phyloP scores from a whole-genome alignment of 345 rosid species.

The Litchi chinensis region DNA sequence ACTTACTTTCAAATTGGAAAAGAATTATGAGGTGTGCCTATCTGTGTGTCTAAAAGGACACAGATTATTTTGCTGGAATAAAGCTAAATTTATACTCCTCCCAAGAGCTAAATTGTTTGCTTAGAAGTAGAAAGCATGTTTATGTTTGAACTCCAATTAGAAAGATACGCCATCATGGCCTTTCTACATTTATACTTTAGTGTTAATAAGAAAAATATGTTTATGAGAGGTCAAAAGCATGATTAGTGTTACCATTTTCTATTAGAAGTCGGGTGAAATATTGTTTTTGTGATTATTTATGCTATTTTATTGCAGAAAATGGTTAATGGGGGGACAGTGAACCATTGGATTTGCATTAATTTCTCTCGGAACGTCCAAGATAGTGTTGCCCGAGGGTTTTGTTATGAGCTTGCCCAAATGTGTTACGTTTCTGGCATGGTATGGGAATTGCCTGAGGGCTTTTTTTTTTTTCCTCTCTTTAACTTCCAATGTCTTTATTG shows the following conservation, averaged over 20 bases:
- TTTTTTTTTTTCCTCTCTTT: background rate
- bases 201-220: too few relatives aligned
- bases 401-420: constrained; percentile 94
- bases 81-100: background rate
- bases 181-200: background rate
- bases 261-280: background rate
- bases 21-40: background rate
- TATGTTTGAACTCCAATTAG: background rate
- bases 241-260: too few relatives aligned
- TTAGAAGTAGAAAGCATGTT: background rate
- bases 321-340: constrained; percentile 96
- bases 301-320: constrained; percentile 71
- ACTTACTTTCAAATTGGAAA: background rate
- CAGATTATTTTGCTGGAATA: background rate
- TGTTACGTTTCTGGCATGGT: constrained; percentile 95
- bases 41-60: background rate
- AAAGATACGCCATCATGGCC: background rate
- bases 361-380: constrained; percentile 87
- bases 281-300: background rate
- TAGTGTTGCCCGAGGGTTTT: constrained; percentile 67
- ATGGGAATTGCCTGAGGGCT: constrained; percentile 15
- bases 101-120: background rate
- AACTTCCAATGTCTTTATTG: background rate
- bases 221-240: too few relatives aligned
- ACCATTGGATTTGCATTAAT: constrained; percentile 88